Percentiles rank a stretch among this genome's conserved stretches.
These are phyloP conservation scores for Metschnikowia dekortorum DNA, from an alignment of 805 yeast species.

Conservation along the genomic window DNA sequence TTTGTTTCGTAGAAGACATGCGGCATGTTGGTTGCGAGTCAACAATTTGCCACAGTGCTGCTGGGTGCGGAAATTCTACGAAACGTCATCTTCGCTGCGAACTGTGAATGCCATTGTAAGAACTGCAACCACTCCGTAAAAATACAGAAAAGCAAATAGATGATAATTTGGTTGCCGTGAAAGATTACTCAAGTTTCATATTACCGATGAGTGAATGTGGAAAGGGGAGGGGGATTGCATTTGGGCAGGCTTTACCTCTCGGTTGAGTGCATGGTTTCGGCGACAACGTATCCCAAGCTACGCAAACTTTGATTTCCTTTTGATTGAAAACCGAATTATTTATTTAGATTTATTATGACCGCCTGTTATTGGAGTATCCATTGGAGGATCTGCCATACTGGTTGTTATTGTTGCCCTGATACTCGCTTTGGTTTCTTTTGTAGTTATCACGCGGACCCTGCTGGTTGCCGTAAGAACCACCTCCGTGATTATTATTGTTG, in stretches of 20 bases:
- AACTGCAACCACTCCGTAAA: not conserved
- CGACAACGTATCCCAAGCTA: not conserved
- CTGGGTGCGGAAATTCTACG: not conserved
- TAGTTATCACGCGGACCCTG: not conserved
- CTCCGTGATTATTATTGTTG: not conserved
- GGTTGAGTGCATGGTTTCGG: too few species aligned
- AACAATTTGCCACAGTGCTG: not conserved
- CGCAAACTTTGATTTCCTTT: not conserved
- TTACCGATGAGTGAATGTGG: not conserved
- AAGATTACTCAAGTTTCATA: not conserved
- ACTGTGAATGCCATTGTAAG: not conserved
- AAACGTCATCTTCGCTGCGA: not conserved
- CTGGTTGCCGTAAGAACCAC: slow-evolving; percentile 6
- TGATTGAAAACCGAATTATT: not conserved
- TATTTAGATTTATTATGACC: not conserved
- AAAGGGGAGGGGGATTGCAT: not conserved
- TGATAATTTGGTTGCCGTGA: not conserved
- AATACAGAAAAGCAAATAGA: not conserved
- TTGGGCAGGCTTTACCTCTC: too few species aligned
- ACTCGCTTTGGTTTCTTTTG: slow-evolving; percentile 5
- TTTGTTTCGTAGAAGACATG: slow-evolving; percentile 4
- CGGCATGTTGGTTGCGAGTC: not conserved
- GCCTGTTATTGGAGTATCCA: slow-evolving; percentile 1
- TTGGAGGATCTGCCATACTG: not conserved
- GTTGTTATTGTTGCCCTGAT: not conserved